Evolutionary conservation across 768 basidiomycete species (phyloP).

Genomic region (Rhodotorula kratochvilovae): DNA sequence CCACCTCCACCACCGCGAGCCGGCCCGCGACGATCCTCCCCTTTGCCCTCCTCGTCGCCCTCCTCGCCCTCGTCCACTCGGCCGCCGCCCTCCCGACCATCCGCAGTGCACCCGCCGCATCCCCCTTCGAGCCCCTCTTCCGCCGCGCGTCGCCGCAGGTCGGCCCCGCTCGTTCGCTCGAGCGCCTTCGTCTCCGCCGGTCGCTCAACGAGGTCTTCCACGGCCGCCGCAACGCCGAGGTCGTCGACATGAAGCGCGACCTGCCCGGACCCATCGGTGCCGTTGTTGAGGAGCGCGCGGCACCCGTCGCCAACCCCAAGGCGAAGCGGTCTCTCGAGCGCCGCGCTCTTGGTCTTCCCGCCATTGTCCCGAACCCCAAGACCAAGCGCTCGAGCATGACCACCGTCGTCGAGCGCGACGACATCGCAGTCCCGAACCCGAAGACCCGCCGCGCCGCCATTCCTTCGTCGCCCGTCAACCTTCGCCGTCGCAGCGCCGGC

Average conservation of each 20-base stretch:
- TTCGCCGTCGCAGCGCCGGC: not conserved
- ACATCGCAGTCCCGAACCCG: not conserved
- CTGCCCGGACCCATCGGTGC: not conserved
- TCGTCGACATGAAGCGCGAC: not conserved
- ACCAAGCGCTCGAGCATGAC: conserved; percentile 2
- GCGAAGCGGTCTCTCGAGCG: not conserved
- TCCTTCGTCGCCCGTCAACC: conserved; percentile 17
- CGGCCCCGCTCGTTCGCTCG: conserved; percentile 30
- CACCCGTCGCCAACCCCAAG: not conserved
- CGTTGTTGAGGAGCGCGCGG: not conserved
- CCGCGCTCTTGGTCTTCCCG: not conserved
- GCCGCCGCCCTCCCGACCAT: conserved; percentile 22
- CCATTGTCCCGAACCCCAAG: conserved; percentile 16
- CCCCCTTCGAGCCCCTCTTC: conserved; percentile 29
- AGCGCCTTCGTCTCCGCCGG: conserved; percentile 35
- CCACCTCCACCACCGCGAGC: not conserved
- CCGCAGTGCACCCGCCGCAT: not conserved
- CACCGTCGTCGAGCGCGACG: not conserved
- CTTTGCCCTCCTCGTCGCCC: conserved; percentile 22
- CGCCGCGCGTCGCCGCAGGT: conserved; percentile 23
- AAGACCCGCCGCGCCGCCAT: conserved; percentile 8
- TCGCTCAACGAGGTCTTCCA: conserved; percentile 5
- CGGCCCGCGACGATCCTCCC: conserved; percentile 4
- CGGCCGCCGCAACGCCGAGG: conserved; percentile 3
- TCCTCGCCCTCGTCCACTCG: conserved; percentile 20